A percentile compares a stretch with the other conserved stretches of the same genome.
Conservation (phyloP, 2,329 filamentous ascomycete genomes). For the Fusarium torreyae region DNA sequence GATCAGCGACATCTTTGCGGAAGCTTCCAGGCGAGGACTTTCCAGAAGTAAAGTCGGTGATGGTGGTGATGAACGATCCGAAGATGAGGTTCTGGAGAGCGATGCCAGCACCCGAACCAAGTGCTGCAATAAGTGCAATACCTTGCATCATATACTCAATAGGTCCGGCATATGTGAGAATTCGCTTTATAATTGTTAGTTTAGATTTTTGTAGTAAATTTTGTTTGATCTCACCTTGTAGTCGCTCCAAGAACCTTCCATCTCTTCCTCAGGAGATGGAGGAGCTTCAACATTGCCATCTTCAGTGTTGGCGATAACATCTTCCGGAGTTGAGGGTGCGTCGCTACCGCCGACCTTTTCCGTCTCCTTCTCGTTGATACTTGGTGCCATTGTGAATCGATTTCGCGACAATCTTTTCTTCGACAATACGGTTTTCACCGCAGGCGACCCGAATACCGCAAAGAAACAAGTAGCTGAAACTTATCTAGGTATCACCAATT, state of each 20-base stretch:
- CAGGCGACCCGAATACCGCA: not conserved
- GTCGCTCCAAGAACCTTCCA: slow-evolving; percentile 41
- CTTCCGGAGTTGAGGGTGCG: slow-evolving; percentile 23
- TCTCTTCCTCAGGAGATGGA: slow-evolving; percentile 29
- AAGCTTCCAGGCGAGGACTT: slow-evolving; percentile 48
- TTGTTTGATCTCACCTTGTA: slow-evolving; percentile 39
- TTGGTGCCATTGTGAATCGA: slow-evolving; percentile 27
- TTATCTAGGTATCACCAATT: slow-evolving; percentile 6
- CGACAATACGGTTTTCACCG: not conserved
- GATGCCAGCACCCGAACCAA: slow-evolving; percentile 57
- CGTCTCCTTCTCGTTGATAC: slow-evolving; percentile 34
- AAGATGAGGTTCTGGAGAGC: slow-evolving; percentile 59
- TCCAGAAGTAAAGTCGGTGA: slow-evolving; percentile 53
- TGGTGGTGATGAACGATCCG: slow-evolving; percentile 56
- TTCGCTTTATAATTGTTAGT: slow-evolving; percentile 49
- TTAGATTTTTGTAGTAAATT: not conserved
- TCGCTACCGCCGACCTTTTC: slow-evolving; percentile 24
- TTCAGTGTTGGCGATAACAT: slow-evolving; percentile 18
- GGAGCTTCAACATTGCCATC: slow-evolving; percentile 6
- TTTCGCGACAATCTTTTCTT: not conserved
- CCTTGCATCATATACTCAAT: slow-evolving; percentile 50
- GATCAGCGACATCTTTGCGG: slow-evolving; percentile 50
- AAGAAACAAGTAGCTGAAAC: not conserved
- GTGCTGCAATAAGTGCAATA: slow-evolving; percentile 52
- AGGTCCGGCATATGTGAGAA: slow-evolving; percentile 51